These are phyloP conservation scores for Cercophora newfieldiana DNA, from an alignment of 495 filamentous ascomycete genomes.

Conservation along the genomic window DNA sequence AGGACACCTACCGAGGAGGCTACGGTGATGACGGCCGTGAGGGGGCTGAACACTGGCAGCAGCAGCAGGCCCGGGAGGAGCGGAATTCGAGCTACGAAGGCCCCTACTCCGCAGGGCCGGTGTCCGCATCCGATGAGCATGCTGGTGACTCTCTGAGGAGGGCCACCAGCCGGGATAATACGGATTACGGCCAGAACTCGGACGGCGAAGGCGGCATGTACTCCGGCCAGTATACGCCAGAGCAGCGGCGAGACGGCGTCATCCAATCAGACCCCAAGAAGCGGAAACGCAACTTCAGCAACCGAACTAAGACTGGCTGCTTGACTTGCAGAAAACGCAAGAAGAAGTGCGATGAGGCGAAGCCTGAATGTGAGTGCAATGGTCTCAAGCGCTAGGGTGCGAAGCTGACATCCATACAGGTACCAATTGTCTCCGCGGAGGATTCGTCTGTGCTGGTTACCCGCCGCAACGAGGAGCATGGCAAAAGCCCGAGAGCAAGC, in stretches of 20 bases:
- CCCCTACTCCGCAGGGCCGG: slow-evolving; percentile 40
- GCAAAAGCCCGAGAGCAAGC: slow-evolving; percentile 62
- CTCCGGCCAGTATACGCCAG: slow-evolving; percentile 45
- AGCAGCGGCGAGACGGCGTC: slow-evolving; percentile 49
- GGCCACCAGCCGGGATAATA: slow-evolving; percentile 38
- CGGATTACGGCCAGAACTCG: slow-evolving; percentile 51
- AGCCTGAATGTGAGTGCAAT: slow-evolving; percentile 79
- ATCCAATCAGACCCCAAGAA: slow-evolving; percentile 73
- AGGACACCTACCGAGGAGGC: slow-evolving; percentile 37
- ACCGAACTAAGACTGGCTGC: slow-evolving; percentile 95
- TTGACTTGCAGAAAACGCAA: slow-evolving; percentile 92
- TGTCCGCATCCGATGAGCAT: slow-evolving; percentile 49
- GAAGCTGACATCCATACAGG: slow-evolving; percentile 51
- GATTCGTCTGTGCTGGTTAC: slow-evolving; percentile 94
- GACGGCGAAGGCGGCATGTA: slow-evolving; percentile 49
- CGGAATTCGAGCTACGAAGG: slow-evolving; percentile 46
- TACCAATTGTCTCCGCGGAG: slow-evolving; percentile 88
- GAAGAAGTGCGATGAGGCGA: slow-evolving; percentile 97
- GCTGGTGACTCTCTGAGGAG: slow-evolving; percentile 42
- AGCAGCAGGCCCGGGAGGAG: slow-evolving; percentile 42
- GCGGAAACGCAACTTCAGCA: slow-evolving; percentile 88
- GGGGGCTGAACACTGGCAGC: slow-evolving; percentile 45
- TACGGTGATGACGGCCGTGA: slow-evolving; percentile 44
- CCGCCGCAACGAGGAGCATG: slow-evolving; percentile 66
- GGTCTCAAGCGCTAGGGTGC: slow-evolving; percentile 5